Conservation (phyloP, 768 basidiomycete genomes). For the Tricholoma terreum region DNA sequence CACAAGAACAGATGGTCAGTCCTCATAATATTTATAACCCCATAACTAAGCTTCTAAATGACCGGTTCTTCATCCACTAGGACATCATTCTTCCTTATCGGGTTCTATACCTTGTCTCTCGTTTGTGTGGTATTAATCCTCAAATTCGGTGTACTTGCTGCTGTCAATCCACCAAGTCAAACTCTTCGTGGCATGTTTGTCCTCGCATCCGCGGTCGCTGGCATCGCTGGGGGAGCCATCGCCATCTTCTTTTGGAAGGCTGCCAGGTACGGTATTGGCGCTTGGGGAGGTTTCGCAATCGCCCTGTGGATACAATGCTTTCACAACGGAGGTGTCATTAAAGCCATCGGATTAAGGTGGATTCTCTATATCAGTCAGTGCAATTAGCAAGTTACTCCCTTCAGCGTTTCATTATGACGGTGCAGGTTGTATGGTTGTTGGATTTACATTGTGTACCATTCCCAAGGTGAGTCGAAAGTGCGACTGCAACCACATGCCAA, state of each 20-base stretch:
- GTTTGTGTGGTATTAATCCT: constrained; percentile 85
- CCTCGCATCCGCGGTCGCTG: constrained; percentile 74
- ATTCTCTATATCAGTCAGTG: constrained; percentile 77
- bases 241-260: constrained; percentile 94
- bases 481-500: background rate
- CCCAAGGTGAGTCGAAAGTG: constrained; percentile 47
- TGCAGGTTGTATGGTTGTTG: constrained; percentile 66
- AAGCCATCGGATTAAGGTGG: constrained; percentile 78
- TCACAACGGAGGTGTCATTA: constrained; percentile 77
- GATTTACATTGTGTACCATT: constrained; percentile 82
- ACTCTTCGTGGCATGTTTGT: constrained; percentile 90
- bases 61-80: constrained; percentile 35
- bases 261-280: constrained; percentile 78
- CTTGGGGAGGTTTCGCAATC: constrained; percentile 84
- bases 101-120: constrained; percentile 85
- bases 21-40: constrained; percentile 9
- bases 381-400: constrained; percentile 2
- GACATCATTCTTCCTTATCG: constrained; percentile 92
- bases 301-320: constrained; percentile 88
- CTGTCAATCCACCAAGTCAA: constrained; percentile 74
- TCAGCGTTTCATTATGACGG: constrained; percentile 20
- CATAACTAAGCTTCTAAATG: constrained; percentile 1
- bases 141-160: constrained; percentile 82
- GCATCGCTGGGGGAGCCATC: constrained; percentile 78
- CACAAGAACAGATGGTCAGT: constrained; percentile 93